These are phyloP conservation scores for Coniella lustricola DNA, from an alignment of 2,329 filamentous ascomycete species.

Conservation along the genomic window DNA sequence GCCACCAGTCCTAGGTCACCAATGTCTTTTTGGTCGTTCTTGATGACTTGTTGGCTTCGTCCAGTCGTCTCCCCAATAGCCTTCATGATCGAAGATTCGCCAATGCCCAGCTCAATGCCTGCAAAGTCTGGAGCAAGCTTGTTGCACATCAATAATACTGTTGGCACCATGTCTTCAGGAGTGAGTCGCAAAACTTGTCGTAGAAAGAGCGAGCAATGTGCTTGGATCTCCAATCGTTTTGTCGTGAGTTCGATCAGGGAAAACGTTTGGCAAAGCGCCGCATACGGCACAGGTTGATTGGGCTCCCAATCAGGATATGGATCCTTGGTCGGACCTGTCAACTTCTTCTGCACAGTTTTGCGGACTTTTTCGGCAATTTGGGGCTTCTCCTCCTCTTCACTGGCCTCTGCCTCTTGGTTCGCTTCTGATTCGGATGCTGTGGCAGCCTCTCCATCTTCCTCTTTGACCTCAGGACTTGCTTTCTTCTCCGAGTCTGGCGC, in stretches of 20 bases:
- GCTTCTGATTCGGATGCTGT: conserved; percentile 44
- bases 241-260: conserved; percentile 92
- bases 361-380: conserved; percentile 67
- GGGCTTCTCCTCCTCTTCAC: conserved; percentile 59
- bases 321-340: conserved; percentile 59
- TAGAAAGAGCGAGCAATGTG: conserved; percentile 84
- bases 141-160: conserved; percentile 92
- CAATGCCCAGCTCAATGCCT: conserved; percentile 95
- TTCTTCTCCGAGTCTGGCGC: conserved; percentile 16
- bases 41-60: conserved; percentile 80
- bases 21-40: conserved; percentile 92
- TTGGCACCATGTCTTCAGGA: conserved; percentile 78
- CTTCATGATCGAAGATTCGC: conserved; percentile 98
- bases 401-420: conserved; percentile 40
- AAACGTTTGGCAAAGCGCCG: conserved; percentile 88
- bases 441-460: conserved; percentile 35
- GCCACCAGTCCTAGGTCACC: conserved; percentile 92
- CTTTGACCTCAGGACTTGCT: conserved; percentile 26
- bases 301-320: conserved; percentile 94
- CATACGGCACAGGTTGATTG: conserved; percentile 85
- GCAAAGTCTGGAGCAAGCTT: conserved; percentile 95
- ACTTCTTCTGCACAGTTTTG: conserved; percentile 70
- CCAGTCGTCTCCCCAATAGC: conserved; percentile 93
- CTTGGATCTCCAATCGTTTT: conserved; percentile 80
- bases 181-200: conserved; percentile 91